Evolutionary conservation across 2,329 filamentous ascomycete genomes (phyloP).

Genomic region (Colletotrichum sojae): DNA sequence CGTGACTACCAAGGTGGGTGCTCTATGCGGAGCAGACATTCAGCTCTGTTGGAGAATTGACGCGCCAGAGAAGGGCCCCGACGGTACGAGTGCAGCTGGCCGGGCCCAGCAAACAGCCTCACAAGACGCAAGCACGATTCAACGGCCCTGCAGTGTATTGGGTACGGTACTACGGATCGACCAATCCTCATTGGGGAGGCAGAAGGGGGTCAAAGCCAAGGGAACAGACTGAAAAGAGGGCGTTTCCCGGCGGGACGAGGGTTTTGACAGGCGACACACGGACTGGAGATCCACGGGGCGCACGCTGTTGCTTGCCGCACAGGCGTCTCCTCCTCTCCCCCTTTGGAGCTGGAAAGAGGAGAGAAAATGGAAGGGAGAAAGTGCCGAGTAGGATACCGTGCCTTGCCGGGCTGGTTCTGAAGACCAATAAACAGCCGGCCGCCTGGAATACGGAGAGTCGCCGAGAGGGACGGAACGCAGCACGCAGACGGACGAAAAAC

Average conservation of each 20-base stretch:
- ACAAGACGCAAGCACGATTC: conserved; percentile 3
- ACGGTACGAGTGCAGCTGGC: no score
- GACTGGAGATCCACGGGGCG: conserved; percentile 25
- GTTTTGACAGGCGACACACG: conserved; percentile 26
- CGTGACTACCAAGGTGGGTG: conserved; percentile 1
- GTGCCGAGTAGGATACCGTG: not conserved
- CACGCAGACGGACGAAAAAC: not conserved
- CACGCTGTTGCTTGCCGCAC: conserved; percentile 7
- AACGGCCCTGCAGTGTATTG: conserved; percentile 6
- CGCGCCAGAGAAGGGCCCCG: not conserved
- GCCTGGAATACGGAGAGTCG: not conserved
- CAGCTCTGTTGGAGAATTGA: conserved; percentile 23
- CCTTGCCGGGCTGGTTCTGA: not conserved
- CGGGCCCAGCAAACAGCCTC: no score
- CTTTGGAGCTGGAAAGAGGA: not conserved
- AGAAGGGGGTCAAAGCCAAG: not conserved
- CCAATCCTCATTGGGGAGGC: not conserved
- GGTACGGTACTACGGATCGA: not conserved
- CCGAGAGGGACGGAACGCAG: not conserved
- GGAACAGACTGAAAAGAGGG: not conserved
- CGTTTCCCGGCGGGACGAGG: conserved; percentile 10
- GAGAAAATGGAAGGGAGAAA: not conserved
- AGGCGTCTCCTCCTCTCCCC: not conserved
- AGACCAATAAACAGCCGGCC: not conserved
- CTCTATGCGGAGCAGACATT: conserved; percentile 16